Base-by-base conservation (phyloP, 306 rosid genomes). In the Rosa chinensis region DNA sequence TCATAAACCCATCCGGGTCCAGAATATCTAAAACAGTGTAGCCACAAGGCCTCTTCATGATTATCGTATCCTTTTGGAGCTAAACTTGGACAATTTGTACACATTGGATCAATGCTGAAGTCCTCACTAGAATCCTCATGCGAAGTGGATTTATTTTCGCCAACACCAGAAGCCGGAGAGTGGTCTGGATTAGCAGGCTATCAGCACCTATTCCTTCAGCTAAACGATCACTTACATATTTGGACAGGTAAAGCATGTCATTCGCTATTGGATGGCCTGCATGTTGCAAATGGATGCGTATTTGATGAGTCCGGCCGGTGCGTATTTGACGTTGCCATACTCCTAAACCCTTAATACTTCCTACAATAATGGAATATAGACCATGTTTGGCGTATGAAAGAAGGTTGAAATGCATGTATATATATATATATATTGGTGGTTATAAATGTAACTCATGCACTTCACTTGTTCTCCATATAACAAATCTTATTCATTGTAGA, bases 41-140 rank as follows among this genome's bases (percentile, higher is more conserved):
- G 87, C 97, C 97, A 90, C 72, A 94, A 67, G 44, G 87, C 98
- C 79, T 92, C 93, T 80, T 92, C 97, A 77, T 87, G 78, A 8
- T 71, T 77, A 52, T 80, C 90, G 66, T 94, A 92, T 49, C 97
- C 98, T 78, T 88, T 88, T 47, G 97, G 97, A 68, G 84, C 90
- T 87, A 94, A 89, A 84, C 89, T 82, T 55, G 97, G 98, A 82
- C 98, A 94, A 83, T 94, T 94, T 68, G 97, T 90, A 84, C 97
- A 94, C 91, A 92, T 88, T 71, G 96, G 91, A 76, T 94, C 98
- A 17, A 87, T 85, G 76, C 88, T 73, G 82, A 92, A 89, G 58
- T 86, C 93, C 37, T 79, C 87, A 23, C 39, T 61, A 43, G 84
- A 82, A 67, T 79, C 94, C 77, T 84, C 85, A 59, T 77, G 61